Base-by-base conservation (phyloP, 257 asterid species). In the Gynochthodes officinalis region DNA sequence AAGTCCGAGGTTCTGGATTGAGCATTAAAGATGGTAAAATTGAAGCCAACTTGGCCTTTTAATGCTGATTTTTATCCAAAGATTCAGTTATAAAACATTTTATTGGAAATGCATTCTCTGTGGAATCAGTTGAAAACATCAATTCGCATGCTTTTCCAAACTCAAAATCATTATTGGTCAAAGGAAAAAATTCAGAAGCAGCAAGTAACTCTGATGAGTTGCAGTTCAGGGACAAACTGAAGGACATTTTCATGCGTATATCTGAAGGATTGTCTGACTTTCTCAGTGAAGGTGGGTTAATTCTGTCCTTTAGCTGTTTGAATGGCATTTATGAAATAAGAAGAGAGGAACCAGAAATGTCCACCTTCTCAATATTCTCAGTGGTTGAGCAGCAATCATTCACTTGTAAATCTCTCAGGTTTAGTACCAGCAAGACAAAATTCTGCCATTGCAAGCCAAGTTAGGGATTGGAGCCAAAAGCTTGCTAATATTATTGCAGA, bases 1-100 rank as follows among this genome's bases (percentile, higher is more conserved):
- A 78, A 62, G 35, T 73, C 43, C 78, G 82, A 53, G 82, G 82
- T 68, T 75, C 82, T 68, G 82, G 82, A 54, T 73, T 78, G 78
- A 77, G 81, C 14, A 40, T 32, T 21, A 71, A 50, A 28, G 52
- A 40, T 52, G 44, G 64, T 62, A 32, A 8, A 23, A 49, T 40
- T 58, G 71, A 55, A 67, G 49, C 54, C 62, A 40, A 25, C 32
- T 43, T 72, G 13, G 8, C 65, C 69, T 54, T n/a, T 5, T 25
- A 44, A 8, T 37, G 15, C 73, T 65, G 33, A 21, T 65, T 64
- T 48, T 42, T 44, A 25, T 16, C 52, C 18, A 49, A 25, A 64
- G 72, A 48, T 42, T n/a, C 68, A 12, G 43, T n/a, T 48, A 2
- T 40, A 64, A 43, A 46, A 16, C 43, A 21, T 28, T 30, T n/a